Conservation (phyloP, 306 rosid genomes). For the Vachellia pachyceras region DNA sequence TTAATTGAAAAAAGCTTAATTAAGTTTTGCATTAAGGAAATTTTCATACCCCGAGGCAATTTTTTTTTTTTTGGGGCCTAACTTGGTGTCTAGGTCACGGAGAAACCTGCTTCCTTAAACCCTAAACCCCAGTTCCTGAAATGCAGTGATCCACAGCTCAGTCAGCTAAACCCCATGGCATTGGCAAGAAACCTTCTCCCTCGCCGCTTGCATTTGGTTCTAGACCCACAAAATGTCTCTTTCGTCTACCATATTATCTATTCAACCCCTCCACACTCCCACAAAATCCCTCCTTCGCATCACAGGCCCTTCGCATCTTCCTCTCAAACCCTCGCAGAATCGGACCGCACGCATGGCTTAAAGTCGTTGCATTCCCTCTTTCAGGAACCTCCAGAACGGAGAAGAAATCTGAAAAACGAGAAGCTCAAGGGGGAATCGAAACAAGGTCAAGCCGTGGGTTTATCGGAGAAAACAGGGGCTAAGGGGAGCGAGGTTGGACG, state of each 20-base stretch:
- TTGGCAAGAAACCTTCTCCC: slow-evolving; percentile 38
- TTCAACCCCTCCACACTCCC: slow-evolving; percentile 21
- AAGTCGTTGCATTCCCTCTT: slow-evolving; percentile 54
- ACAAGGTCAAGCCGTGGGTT: background rate
- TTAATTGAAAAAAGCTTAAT: no score
- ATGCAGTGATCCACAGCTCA: background rate
- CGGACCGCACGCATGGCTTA: slow-evolving; percentile 5
- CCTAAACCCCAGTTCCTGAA: background rate
- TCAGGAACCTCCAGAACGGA: slow-evolving; percentile 44
- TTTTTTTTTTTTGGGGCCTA: no score
- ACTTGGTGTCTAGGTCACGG: no score
- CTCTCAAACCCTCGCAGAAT: slow-evolving; percentile 25
- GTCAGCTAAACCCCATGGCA: slow-evolving; percentile 39
- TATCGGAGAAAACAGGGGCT: background rate
- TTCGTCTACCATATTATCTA: background rate
- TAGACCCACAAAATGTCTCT: slow-evolving; percentile 32
- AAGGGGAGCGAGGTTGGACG: background rate
- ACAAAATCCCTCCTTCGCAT: slow-evolving; percentile 36
- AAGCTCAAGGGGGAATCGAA: background rate
- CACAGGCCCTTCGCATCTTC: slow-evolving; percentile 36
- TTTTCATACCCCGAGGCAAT: no score
- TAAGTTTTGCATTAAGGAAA: no score
- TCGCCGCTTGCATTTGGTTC: slow-evolving; percentile 39
- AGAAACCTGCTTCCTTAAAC: background rate
- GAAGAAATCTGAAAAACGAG: background rate